These are phyloP conservation scores for Stephanodiscus minutulus DNA, from an alignment of 108 stramenopile genomes.

Conservation along the genomic window DNA sequence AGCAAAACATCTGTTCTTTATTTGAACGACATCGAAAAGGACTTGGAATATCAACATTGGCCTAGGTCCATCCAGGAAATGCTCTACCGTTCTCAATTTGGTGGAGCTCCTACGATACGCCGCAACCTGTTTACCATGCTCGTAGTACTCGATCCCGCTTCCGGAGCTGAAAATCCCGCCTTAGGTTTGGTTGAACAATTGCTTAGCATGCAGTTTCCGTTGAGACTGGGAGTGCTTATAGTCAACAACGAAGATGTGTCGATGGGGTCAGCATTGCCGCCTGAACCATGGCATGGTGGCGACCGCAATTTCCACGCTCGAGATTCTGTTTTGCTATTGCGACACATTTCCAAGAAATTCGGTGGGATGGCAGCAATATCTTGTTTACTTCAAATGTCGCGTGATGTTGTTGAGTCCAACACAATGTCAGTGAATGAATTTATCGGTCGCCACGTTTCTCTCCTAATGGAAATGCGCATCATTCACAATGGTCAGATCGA, in stretches of 20 bases:
- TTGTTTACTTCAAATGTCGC: constrained; percentile 18
- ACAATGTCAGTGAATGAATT: constrained; percentile 24
- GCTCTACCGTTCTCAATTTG: constrained; percentile 74
- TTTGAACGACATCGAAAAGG: constrained; percentile 84
- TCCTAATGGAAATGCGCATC: constrained; percentile 27
- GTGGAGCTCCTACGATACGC: constrained; percentile 71
- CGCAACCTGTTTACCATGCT: constrained; percentile 83
- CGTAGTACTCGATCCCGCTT: constrained; percentile 65
- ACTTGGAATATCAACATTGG: constrained; percentile 64
- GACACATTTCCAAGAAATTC: constrained; percentile 35
- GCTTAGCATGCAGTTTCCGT: constrained; percentile 61
- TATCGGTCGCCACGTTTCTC: constrained; percentile 17
- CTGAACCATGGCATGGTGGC: constrained; percentile 19
- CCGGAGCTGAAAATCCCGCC: constrained; percentile 29
- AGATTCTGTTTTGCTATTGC: constrained; percentile 31
- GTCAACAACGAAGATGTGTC: constrained; percentile 59
- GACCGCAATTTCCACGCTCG: constrained; percentile 36
- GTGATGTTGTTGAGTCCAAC: constrained; percentile 4
- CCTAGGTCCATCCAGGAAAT: constrained; percentile 61
- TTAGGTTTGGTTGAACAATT: constrained; percentile 58
- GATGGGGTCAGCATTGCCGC: constrained; percentile 23
- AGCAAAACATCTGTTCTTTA: constrained; percentile 72
- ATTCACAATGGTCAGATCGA: constrained; percentile 2
- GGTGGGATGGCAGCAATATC: constrained; percentile 49
- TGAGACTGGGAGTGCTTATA: constrained; percentile 66